A percentile compares a stretch with the other conserved stretches of the same genome.
These are phyloP conservation scores for Solanum pennellii DNA, from an alignment of 257 asterid species.

Conservation along the genomic window DNA sequence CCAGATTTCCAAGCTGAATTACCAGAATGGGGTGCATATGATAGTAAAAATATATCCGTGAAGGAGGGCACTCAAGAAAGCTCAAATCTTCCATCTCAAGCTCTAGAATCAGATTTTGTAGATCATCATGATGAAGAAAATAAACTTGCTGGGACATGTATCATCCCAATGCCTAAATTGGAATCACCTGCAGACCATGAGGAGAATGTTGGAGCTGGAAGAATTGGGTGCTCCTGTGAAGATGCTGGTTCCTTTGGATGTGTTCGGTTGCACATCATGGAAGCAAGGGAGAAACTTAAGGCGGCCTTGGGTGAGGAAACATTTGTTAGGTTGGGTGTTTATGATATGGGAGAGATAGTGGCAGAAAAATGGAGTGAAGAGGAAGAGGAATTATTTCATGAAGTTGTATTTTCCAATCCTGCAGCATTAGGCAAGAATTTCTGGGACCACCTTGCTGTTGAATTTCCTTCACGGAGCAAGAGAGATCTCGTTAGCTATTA, in stretches of 20 bases:
- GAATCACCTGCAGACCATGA: neutral
- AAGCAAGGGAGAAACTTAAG: conserved; percentile 21
- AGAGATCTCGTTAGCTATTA: conserved; percentile 28
- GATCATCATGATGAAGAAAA: neutral
- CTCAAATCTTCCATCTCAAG: neutral
- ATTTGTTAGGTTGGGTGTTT: conserved; percentile 18
- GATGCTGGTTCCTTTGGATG: conserved; percentile 25
- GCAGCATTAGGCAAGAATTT: conserved; percentile 17
- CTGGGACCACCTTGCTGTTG: conserved; percentile 19
- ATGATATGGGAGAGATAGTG: conserved; percentile 26
- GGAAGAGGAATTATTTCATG: conserved; percentile 21
- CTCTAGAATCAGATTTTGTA: neutral
- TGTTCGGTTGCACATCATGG: conserved; percentile 14
- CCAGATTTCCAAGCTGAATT: conserved; percentile 28
- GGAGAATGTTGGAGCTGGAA: conserved; percentile 16
- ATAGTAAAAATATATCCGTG: neutral
- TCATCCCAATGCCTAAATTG: conserved; percentile 15
- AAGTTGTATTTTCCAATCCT: conserved; percentile 21
- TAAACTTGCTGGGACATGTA: conserved; percentile 15
- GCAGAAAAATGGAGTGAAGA: conserved; percentile 22
- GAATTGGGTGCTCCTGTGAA: conserved; percentile 17
- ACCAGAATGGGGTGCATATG: conserved; percentile 18
- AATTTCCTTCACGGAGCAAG: conserved; percentile 22
- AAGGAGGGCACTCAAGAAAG: neutral
- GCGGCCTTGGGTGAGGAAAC: conserved; percentile 14